A percentile compares a stretch with the other conserved stretches of the same genome.
Conservation (phyloP, 225 moss, liverwort and hornwort genomes). For the Pseudoscleropodium purum region DNA sequence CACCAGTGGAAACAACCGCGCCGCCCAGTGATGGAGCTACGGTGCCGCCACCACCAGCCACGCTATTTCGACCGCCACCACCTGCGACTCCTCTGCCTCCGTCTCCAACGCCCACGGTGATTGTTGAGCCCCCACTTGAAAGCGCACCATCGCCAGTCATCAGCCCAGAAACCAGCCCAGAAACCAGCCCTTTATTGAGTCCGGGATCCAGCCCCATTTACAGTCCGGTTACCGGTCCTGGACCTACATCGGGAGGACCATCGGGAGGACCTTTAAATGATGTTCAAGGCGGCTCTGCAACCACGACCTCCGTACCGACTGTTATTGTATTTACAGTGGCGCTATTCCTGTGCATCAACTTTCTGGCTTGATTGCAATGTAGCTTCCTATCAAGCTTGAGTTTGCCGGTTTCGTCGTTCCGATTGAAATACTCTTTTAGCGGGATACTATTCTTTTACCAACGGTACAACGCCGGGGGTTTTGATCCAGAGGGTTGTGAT, state of each 20-base stretch:
- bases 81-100: not conserved
- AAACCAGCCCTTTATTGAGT: not conserved
- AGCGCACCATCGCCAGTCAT: not conserved
- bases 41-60: not conserved
- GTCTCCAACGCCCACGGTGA: not conserved
- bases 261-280: not conserved
- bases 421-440: not conserved
- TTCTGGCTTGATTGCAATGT: not conserved
- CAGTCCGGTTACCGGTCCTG: not conserved
- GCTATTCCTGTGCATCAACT: not conserved
- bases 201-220: not conserved
- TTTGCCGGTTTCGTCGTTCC: not conserved
- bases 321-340: not conserved
- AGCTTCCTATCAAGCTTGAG: not conserved
- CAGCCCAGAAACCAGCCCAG: not conserved
- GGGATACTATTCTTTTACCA: not conserved
- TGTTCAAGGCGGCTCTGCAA: not conserved
- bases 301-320: not conserved
- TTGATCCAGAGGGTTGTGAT: not conserved
- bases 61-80: constrained; percentile 5
- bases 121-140: not conserved
- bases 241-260: not conserved
- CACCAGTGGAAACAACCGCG: not conserved
- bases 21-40: not conserved
- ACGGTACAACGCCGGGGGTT: not conserved